These are phyloP conservation scores for Diaporthe australafricana DNA, from an alignment of 2,329 filamentous ascomycete genomes.

Conservation along the genomic window DNA sequence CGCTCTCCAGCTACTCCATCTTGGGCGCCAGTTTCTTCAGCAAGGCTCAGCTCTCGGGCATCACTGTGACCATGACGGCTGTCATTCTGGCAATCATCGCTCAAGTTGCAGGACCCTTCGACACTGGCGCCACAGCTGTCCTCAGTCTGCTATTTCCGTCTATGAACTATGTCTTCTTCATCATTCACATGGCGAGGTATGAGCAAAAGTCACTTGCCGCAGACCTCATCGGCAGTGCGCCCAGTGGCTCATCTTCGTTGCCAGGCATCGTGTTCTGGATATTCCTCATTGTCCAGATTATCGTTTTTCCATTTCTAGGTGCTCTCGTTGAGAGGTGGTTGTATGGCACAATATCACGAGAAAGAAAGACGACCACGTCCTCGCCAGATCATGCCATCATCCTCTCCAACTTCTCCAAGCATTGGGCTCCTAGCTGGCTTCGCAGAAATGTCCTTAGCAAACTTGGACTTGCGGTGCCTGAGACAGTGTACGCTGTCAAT, in stretches of 20 bases:
- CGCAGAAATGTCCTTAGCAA: conserved; percentile 46
- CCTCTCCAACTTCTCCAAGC: conserved; percentile 80
- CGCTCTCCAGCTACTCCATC: conserved; percentile 83
- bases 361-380: conserved; percentile 51
- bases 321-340: conserved; percentile 78
- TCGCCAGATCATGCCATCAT: conserved; percentile 68
- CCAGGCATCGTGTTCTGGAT: conserved; percentile 63
- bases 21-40: conserved; percentile 87
- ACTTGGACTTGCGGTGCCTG: conserved; percentile 40
- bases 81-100: conserved; percentile 85
- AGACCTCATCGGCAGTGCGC: conserved; percentile 71
- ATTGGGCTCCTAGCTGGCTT: conserved; percentile 76
- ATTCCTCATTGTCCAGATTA: conserved; percentile 80
- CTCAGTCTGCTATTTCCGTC: conserved; percentile 85
- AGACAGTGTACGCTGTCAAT: conserved; percentile 83
- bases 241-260: conserved; percentile 74
- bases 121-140: conserved; percentile 73
- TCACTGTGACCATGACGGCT: conserved; percentile 78
- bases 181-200: conserved; percentile 80
- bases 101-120: conserved; percentile 75
- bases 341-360: conserved; percentile 78
- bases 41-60: conserved; percentile 88
- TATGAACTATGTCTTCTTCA: conserved; percentile 88
- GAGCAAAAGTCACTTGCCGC: conserved; percentile 71
- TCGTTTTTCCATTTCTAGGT: conserved; percentile 81